A percentile compares a stretch with the other conserved stretches of the same genome.
phyloP scores from a whole-genome alignment of 371 early-diverging fungal species.

The Mucor indicus region DNA sequence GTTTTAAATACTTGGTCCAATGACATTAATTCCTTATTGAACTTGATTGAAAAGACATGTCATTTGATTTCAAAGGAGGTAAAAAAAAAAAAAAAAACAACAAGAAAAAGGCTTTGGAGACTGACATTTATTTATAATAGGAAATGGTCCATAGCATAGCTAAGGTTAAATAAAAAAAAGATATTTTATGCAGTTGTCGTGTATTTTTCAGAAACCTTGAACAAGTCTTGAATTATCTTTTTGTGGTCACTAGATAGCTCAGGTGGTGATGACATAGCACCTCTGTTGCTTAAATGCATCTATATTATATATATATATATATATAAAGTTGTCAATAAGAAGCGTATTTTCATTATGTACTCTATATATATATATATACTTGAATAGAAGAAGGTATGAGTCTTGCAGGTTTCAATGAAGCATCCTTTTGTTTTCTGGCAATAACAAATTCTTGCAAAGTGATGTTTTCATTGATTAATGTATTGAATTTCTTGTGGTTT shows the following conservation, averaged over 20 bases:
- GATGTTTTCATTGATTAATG: slow-evolving; percentile 29
- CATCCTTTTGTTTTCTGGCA: slow-evolving; percentile 10
- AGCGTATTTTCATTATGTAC: no score
- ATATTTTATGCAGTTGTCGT: no score
- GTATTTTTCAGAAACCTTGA: slow-evolving; percentile 25
- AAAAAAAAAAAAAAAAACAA: slow-evolving; percentile 4
- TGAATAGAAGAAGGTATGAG: slow-evolving; percentile 46
- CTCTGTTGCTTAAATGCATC: slow-evolving; percentile 25
- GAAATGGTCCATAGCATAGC: slow-evolving; percentile 83
- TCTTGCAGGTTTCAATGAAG: slow-evolving; percentile 28
- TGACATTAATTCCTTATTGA: slow-evolving; percentile 83
- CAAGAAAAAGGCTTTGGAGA: neutral
- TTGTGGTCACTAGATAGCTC: slow-evolving; percentile 16
- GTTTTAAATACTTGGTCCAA: slow-evolving; percentile 90
- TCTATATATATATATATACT: no score
- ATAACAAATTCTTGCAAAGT: slow-evolving; percentile 26
- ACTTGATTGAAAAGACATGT: slow-evolving; percentile 91
- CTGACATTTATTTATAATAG: slow-evolving; percentile 12
- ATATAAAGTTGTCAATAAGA: no score
- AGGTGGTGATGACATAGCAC: slow-evolving; percentile 18
- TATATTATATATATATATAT: neutral
- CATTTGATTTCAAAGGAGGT: slow-evolving; percentile 95
- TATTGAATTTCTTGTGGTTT: slow-evolving; percentile 35
- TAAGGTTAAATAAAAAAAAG: slow-evolving; percentile 56
- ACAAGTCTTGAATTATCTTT: slow-evolving; percentile 11